Evolutionary conservation across 2,329 filamentous ascomycete genomes (phyloP), one percentile per base, ranked within the genome.

Genomic region (Colletotrichum navitas): DNA sequence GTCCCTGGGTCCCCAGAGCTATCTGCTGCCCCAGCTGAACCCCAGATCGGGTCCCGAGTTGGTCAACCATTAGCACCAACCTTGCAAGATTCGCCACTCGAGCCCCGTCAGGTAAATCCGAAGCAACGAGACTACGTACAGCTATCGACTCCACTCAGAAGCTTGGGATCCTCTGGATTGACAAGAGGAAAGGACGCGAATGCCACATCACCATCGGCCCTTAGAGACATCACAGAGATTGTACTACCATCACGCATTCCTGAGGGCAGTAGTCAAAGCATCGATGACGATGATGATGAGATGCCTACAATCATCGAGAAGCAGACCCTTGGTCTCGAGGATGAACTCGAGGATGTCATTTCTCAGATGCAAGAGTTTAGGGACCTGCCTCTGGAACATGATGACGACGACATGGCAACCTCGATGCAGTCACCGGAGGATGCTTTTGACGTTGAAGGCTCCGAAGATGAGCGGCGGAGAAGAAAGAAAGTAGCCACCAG

Each of bases 291-390:
- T 18, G 12, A 11, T 14, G 24, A 54, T 6, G 26, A 58, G 10
- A 34, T 3, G 3, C 29, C 26, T 8, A 7, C 36, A 21, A 29
- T 18, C 11, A 18, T 29, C 6, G 66, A 58, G 11, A 39, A n/a
- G 36, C 55, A 49, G 16, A 36, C n/a, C 5, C 45, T 56, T 18
- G 32, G 29, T 75, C 45, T 54, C 16, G 49, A 75, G 41, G 91
- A 93, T 75, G 89, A 88, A 36, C 82, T 95, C 11, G 87, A 91
- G 41, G 82, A 88, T 45, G 87, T 89, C 65, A 94, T 96, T 69
- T 81, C 87, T 41, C 85, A 92, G 76, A 85, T 91, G 58, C 89
- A 87, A 75, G 84, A 88, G 66, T 86, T 88, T 41, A 87, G 88
- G 70, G 83, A 91, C 69, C 82, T 94, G 41, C 87, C 88, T 2